These are phyloP conservation scores for Colletotrichum orbiculare DNA, from an alignment of 2,329 filamentous ascomycete genomes.

Conservation along the genomic window DNA sequence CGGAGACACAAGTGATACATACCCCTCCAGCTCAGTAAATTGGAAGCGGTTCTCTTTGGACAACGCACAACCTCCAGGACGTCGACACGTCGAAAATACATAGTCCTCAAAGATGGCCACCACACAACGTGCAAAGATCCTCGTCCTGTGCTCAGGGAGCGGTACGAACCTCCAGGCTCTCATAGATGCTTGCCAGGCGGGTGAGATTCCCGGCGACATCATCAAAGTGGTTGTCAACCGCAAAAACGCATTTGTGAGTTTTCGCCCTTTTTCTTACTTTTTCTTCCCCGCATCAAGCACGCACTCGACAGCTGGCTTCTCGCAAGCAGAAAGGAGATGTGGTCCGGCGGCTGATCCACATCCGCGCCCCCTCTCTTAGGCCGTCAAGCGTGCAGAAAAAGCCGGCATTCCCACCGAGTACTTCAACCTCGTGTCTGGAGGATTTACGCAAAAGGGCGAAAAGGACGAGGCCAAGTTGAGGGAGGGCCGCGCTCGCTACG, in stretches of 20 bases:
- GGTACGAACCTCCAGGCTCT: constrained; percentile 86
- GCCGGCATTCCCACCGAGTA: constrained; percentile 78
- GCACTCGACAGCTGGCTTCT: background rate
- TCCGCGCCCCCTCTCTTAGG: no score
- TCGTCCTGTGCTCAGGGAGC: constrained; percentile 78
- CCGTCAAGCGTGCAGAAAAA: constrained; percentile 52
- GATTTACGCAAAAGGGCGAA: constrained; percentile 68
- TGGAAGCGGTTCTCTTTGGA: no score
- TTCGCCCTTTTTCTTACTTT: constrained; percentile 49
- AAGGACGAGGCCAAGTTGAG: constrained; percentile 64
- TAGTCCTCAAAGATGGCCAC: no score
- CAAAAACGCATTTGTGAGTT: constrained; percentile 57
- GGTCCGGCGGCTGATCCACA: no score
- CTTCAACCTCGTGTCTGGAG: constrained; percentile 84
- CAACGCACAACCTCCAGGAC: no score
- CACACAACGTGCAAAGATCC: constrained; percentile 49
- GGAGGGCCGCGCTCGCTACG: constrained; percentile 75
- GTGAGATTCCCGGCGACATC: constrained; percentile 55
- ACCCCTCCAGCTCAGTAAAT: no score
- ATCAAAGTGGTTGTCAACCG: constrained; percentile 61
- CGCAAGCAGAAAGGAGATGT: background rate
- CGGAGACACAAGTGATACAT: no score
- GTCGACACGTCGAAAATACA: no score
- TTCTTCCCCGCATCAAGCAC: background rate
- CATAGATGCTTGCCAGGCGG: constrained; percentile 57